phyloP scores from a whole-genome alignment of 768 basidiomycete genomes.

The Hypholoma fasciculare region DNA sequence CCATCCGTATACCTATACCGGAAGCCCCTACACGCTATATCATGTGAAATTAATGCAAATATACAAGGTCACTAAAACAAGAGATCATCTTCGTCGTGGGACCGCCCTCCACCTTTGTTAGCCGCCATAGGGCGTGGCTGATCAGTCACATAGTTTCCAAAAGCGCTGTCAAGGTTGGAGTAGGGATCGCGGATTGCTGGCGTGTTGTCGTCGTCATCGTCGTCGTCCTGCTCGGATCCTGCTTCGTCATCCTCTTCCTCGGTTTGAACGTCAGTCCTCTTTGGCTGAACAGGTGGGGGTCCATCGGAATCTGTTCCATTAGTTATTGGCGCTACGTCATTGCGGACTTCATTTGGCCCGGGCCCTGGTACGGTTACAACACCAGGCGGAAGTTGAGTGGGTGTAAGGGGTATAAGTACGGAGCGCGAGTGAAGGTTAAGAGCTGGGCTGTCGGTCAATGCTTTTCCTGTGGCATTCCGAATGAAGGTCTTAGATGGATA shows the following conservation, averaged over 20 bases:
- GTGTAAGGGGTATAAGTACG: conserved; percentile 63
- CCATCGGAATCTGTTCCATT: conserved; percentile 29
- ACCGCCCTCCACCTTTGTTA: conserved; percentile 36
- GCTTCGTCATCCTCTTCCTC: conserved; percentile 25
- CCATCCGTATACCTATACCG: neutral
- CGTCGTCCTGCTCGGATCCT: conserved; percentile 38
- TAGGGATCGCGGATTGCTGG: conserved; percentile 64
- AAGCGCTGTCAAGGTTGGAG: conserved; percentile 76
- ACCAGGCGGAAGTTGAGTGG: conserved; percentile 46
- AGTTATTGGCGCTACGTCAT: conserved; percentile 23
- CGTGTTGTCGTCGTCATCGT: conserved; percentile 29
- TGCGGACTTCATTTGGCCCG: conserved; percentile 54
- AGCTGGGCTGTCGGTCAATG: conserved; percentile 85
- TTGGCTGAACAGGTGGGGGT: conserved; percentile 22
- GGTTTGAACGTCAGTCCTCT: conserved; percentile 9
- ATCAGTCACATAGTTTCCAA: conserved; percentile 73
- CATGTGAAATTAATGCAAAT: conserved; percentile 10
- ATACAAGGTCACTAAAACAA: conserved; percentile 46
- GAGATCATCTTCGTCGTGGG: conserved; percentile 64
- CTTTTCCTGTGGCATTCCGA: conserved; percentile 81
- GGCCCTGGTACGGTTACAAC: conserved; percentile 60
- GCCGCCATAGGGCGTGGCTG: conserved; percentile 63
- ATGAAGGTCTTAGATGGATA: conserved; percentile 75
- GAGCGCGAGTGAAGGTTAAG: conserved; percentile 80
- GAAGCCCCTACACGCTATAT: conserved; percentile 1